phyloP scores from a whole-genome alignment of 2,329 filamentous ascomycete genomes.

The Cercospora nicotianae region DNA sequence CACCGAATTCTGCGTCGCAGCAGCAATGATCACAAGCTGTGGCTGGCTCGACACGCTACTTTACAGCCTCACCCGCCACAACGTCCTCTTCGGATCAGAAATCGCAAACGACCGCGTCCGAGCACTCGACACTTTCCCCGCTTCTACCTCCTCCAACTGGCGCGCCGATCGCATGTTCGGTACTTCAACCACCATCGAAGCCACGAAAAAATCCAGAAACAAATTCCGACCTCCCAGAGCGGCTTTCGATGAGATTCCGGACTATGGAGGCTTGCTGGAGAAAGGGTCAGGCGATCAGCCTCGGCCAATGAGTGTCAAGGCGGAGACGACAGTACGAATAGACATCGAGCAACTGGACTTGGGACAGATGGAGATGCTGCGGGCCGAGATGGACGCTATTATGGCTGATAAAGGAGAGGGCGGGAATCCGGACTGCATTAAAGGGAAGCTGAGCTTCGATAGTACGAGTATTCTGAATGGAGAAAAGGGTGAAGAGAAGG shows the following conservation, averaged over 20 bases:
- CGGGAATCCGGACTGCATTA: neutral
- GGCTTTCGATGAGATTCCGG: neutral
- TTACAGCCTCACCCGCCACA: neutral
- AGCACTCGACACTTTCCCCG: neutral
- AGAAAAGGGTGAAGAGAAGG: neutral
- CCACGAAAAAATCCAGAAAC: neutral
- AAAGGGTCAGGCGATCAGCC: neutral
- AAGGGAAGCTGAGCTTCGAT: neutral
- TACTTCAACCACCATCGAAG: neutral
- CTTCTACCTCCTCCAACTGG: neutral
- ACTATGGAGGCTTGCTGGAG: neutral
- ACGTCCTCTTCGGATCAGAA: neutral
- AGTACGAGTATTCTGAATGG: neutral
- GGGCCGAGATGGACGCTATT: neutral
- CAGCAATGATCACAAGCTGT: slow-evolving; percentile 58
- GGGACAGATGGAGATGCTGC: neutral
- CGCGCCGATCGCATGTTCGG: neutral
- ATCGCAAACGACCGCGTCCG: neutral
- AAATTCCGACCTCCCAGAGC: neutral
- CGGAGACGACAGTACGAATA: neutral
- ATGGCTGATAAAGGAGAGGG: neutral
- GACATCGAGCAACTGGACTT: neutral
- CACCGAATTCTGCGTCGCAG: slow-evolving; percentile 51
- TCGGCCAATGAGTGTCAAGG: neutral
- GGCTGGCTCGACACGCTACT: slow-evolving; percentile 46